phyloP scores from a whole-genome alignment of 1,284 basidiomycete genomes.

The Tilletia indica region DNA sequence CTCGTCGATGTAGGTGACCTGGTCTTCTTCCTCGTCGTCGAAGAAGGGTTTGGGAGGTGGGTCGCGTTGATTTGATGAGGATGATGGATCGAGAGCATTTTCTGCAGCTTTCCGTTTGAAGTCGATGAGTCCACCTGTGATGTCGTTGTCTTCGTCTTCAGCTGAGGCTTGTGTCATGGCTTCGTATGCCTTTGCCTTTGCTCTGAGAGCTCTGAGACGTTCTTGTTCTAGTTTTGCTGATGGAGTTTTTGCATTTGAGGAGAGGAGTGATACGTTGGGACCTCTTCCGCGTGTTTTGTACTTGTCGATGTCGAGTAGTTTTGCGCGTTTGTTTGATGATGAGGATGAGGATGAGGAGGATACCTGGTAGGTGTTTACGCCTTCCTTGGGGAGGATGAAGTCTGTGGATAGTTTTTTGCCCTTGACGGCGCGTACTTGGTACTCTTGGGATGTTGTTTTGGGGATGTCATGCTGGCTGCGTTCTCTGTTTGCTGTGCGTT shows the following conservation, averaged over 20 bases:
- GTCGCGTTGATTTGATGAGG: no score
- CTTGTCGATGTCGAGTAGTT: conserved; percentile 4
- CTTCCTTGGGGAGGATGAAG: neutral
- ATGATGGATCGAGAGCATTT: conserved; percentile 36
- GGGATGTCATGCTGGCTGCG: neutral
- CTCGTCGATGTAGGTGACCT: conserved; percentile 81
- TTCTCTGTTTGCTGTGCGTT: neutral
- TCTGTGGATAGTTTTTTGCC: conserved; percentile 12
- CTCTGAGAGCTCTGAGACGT: conserved; percentile 64
- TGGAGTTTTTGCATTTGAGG: conserved; percentile 22
- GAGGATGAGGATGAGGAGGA: neutral
- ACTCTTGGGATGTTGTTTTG: neutral
- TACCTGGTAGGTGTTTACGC: neutral
- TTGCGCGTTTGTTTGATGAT: neutral
- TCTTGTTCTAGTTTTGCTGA: conserved; percentile 63
- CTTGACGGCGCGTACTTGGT: neutral
- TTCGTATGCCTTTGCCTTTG: conserved; percentile 79
- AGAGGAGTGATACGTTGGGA: conserved; percentile 10
- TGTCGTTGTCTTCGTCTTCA: conserved; percentile 61
- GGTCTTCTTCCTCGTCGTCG: conserved; percentile 63
- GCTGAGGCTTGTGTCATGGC: conserved; percentile 68
- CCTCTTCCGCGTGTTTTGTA: neutral
- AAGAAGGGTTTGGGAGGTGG: neutral
- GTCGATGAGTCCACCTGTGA: conserved; percentile 76
- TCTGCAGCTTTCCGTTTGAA: conserved; percentile 69